Base-by-base conservation (phyloP, 768 basidiomycete species). In the Leccinum uliginosum region DNA sequence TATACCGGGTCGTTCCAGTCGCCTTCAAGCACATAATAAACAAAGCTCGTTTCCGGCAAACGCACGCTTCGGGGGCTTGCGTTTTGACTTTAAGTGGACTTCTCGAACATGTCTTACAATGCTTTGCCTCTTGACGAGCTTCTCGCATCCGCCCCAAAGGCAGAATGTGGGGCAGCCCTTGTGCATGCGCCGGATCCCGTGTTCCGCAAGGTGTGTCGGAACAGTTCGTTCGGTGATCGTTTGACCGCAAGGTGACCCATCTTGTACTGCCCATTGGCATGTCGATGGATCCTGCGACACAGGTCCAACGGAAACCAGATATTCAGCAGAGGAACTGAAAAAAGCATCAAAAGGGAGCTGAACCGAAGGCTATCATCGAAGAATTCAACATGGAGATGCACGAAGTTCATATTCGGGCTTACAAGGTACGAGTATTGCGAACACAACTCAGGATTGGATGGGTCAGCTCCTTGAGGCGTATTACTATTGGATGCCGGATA, bases 51-150 rank as follows among this genome's bases (percentile, higher is more conserved):
- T 29, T 4, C 38, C 27, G 38, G 34, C 21, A 44, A 11, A 21
- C 24, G 12, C 17, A 6, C 6, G 3, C 8, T 14, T 23, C 30
- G 6, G 23, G n/a, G 46, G 19, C 23, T 10, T 51, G 53, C 65
- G 65, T 26, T 48, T 62, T 48, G 44, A 50, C 10, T 58, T 44
- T 8, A 65, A 10, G 3, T 66, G 65, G 0, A 62, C 60, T 10
- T 66, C 65, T 0, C 63, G 57, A 3, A n/a, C 10, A 11, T 68
- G 66, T 0, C 66, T 51, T 10, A 21, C 0, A 0, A 68, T 44
- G 2, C 59, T 21, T 0, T 54, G 23, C 6, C 65, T 43, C 32
- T 58, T 58, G n/a, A 60, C 11, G 4, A 0, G 0, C 6, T 0
- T 2, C 1, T 23, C 14, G 4, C 65, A 67, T 3, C 3, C 59